A percentile compares a stretch with the other conserved stretches of the same genome.
Conservation (phyloP, 495 filamentous ascomycete species). For the Penicillium cataractarum region DNA sequence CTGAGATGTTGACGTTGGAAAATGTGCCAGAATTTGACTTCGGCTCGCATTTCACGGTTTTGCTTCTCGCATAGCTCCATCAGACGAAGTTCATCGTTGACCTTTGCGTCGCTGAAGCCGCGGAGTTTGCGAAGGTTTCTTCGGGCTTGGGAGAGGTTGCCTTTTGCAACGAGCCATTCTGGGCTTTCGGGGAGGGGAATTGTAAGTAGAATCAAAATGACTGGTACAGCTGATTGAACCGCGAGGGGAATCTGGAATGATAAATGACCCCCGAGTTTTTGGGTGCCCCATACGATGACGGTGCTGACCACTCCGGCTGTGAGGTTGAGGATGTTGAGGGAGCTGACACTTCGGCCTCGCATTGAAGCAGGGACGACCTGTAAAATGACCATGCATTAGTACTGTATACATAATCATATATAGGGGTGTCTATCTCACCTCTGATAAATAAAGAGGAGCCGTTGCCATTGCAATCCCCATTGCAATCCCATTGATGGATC, state of each 20-base stretch:
- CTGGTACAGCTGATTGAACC: slow-evolving; percentile 38
- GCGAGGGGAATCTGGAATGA: slow-evolving; percentile 41
- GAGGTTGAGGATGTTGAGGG: slow-evolving; percentile 42
- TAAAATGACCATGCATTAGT: no score
- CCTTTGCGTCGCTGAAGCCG: slow-evolving; percentile 34
- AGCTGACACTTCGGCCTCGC: slow-evolving; percentile 41
- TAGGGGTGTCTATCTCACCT: slow-evolving; percentile 33
- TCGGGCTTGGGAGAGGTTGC: slow-evolving; percentile 38
- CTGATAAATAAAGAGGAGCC: slow-evolving; percentile 43
- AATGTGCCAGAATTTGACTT: slow-evolving; percentile 42
- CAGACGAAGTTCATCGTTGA: slow-evolving; percentile 38
- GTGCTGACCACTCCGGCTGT: slow-evolving; percentile 41
- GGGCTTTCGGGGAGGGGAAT: slow-evolving; percentile 60
- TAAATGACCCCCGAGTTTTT: slow-evolving; percentile 27
- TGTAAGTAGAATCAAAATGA: slow-evolving; percentile 33
- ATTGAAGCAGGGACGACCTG: slow-evolving; percentile 41
- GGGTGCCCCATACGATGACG: slow-evolving; percentile 35
- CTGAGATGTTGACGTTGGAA: slow-evolving; percentile 39
- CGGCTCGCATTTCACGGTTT: slow-evolving; percentile 28
- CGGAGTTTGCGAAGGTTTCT: slow-evolving; percentile 39
- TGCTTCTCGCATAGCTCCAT: slow-evolving; percentile 36
- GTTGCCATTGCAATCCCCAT: slow-evolving; percentile 42
- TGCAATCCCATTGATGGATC: slow-evolving; percentile 36
- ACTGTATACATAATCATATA: background rate
- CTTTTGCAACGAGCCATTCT: slow-evolving; percentile 64